Evolutionary conservation across 2,329 filamentous ascomycete species (phyloP).

Genomic region (Aspergillus bombycis): DNA sequence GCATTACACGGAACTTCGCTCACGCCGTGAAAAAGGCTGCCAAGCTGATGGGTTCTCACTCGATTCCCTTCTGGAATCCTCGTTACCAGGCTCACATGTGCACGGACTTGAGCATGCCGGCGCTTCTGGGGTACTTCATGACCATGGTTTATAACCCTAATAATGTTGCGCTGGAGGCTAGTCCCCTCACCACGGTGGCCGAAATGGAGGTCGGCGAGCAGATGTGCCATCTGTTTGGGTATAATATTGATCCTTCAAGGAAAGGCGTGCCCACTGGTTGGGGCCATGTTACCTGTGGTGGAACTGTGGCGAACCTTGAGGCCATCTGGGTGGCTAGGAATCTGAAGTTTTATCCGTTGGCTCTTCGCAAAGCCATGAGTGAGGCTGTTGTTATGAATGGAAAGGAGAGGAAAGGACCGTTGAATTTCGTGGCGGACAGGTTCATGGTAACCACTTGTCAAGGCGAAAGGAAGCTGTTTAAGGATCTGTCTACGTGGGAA

Average conservation of each 20-base stretch:
- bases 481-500: conserved; percentile 47
- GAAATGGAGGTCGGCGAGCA: conserved; percentile 52
- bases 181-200: conserved; percentile 48
- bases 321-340: conserved; percentile 54
- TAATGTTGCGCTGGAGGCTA: conserved; percentile 52
- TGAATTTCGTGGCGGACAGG: conserved; percentile 32
- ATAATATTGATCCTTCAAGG: conserved; percentile 36
- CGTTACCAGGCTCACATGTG: conserved; percentile 54
- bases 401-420: conserved; percentile 17
- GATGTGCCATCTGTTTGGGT: conserved; percentile 52
- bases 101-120: conserved; percentile 48
- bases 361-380: conserved; percentile 38
- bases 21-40: conserved; percentile 41
- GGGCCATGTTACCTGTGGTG: conserved; percentile 52
- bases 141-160: conserved; percentile 57
- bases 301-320: conserved; percentile 53
- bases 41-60: conserved; percentile 46
- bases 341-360: conserved; percentile 52
- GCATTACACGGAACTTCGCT: conserved; percentile 38
- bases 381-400: not conserved
- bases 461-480: conserved; percentile 18
- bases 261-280: conserved; percentile 31
- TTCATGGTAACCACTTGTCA: conserved; percentile 37
- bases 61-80: conserved; percentile 50
- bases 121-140: conserved; percentile 52